Evolutionary conservation across 2,329 filamentous ascomycete species (phyloP).

Genomic region (Xylariomycetidae sp.): DNA sequence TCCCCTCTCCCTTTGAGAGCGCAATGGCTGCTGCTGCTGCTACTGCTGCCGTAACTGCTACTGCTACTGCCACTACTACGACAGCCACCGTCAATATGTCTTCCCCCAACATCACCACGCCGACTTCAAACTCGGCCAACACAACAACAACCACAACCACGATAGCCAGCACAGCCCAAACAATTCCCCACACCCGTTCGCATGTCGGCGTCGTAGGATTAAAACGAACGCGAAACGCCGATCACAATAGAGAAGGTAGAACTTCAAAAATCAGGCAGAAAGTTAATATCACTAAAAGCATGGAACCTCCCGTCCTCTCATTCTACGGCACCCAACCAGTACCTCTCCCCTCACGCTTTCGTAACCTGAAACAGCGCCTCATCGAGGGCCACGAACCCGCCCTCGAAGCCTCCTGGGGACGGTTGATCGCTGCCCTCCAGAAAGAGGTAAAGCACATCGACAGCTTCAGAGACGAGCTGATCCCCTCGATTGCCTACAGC

Average conservation of each 20-base stretch:
- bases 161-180: slow-evolving; percentile 3
- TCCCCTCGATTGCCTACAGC: slow-evolving; percentile 50
- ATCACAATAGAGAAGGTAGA: slow-evolving; percentile 24
- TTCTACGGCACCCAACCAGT: slow-evolving; percentile 55
- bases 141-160: slow-evolving; percentile 6
- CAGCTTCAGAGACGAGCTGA: slow-evolving; percentile 44
- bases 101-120: slow-evolving; percentile 7
- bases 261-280: slow-evolving; percentile 26
- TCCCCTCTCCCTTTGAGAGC: slow-evolving; percentile 24
- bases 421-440: slow-evolving; percentile 47
- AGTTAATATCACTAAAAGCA: slow-evolving; percentile 29
- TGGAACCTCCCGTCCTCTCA: slow-evolving; percentile 48
- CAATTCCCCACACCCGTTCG: not conserved
- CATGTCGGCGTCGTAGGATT: slow-evolving; percentile 17
- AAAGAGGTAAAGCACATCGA: slow-evolving; percentile 50
- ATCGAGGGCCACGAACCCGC: slow-evolving; percentile 50
- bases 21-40: slow-evolving; percentile 23
- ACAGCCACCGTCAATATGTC: slow-evolving; percentile 8
- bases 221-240: slow-evolving; percentile 25
- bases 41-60: slow-evolving; percentile 9
- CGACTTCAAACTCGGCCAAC: slow-evolving; percentile 7
- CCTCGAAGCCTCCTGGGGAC: slow-evolving; percentile 50
- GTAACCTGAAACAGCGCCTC: slow-evolving; percentile 50
- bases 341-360: slow-evolving; percentile 55
- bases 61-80: slow-evolving; percentile 8